Conservation (phyloP, 1,284 basidiomycete genomes). For the Blastosporella zonata region DNA sequence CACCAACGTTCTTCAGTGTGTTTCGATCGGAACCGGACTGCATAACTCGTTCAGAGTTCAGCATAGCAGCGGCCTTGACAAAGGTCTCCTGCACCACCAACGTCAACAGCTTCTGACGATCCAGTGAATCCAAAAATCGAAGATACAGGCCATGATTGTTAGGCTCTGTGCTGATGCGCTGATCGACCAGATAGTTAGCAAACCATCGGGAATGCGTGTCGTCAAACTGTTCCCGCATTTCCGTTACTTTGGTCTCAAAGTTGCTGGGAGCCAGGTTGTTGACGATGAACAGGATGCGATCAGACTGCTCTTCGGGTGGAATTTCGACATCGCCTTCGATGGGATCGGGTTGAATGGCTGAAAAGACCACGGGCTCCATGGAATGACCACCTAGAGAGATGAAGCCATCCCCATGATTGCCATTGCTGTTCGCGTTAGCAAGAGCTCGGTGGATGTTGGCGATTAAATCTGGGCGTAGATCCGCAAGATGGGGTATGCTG, state of each 20-base stretch:
- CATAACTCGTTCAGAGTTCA: conserved; percentile 93
- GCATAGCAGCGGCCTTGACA: conserved; percentile 78
- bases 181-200: conserved; percentile 94
- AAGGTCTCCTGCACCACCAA: conserved; percentile 94
- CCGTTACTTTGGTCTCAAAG: conserved; percentile 82
- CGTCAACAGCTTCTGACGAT: conserved; percentile 61
- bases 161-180: conserved; percentile 93
- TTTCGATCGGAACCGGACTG: conserved; percentile 83
- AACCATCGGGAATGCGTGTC: conserved; percentile 92
- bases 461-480: conserved; percentile 85
- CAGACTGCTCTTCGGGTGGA: conserved; percentile 87
- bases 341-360: conserved; percentile 66
- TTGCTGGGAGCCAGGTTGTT: conserved; percentile 97
- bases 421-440: conserved; percentile 44
- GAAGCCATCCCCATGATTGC: conserved; percentile 37
- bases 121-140: conserved; percentile 85
- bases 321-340: conserved; percentile 59
- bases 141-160: conserved; percentile 98
- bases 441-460: conserved; percentile 73
- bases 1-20: conserved; percentile 90
- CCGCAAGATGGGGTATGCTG: conserved; percentile 83
- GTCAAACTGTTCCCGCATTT: conserved; percentile 81
- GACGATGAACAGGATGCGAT: conserved; percentile 96
- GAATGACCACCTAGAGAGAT: conserved; percentile 26
- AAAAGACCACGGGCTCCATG: conserved; percentile 59